Evolutionary conservation across 2,329 filamentous ascomycete species (phyloP).

Genomic region (Clarireedia hainanense): DNA sequence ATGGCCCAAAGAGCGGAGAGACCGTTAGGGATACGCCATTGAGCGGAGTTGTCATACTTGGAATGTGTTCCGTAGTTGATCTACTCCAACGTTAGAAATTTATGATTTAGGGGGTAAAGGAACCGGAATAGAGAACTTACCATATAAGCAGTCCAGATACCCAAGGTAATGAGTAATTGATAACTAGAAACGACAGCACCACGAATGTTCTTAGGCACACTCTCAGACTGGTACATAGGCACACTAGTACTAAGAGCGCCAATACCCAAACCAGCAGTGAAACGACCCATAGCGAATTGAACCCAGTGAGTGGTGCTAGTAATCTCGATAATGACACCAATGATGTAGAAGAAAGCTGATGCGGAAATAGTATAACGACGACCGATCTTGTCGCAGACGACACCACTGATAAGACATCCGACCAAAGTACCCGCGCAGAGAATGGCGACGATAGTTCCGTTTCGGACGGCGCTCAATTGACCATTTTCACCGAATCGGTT

Average conservation of each 20-base stretch:
- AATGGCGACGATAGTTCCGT: constrained; percentile 57
- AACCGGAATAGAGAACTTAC: constrained; percentile 25
- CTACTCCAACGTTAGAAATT: constrained; percentile 31
- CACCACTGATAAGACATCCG: constrained; percentile 50
- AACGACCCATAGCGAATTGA: constrained; percentile 56
- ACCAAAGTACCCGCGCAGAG: constrained; percentile 52
- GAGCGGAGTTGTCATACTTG: constrained; percentile 35
- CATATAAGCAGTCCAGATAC: constrained; percentile 52
- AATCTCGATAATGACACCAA: constrained; percentile 59
- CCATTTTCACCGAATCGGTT: constrained; percentile 43
- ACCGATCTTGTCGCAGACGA: constrained; percentile 53
- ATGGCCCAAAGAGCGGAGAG: constrained; percentile 49
- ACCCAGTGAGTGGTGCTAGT: constrained; percentile 49
- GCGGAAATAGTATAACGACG: constrained; percentile 54
- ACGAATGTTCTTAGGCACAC: constrained; percentile 54
- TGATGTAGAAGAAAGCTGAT: constrained; percentile 49
- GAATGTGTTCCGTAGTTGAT: constrained; percentile 54
- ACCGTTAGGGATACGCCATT: constrained; percentile 57
- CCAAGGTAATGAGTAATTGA: constrained; percentile 62
- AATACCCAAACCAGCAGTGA: constrained; percentile 59
- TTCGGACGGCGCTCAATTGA: constrained; percentile 46
- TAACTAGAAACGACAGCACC: constrained; percentile 57
- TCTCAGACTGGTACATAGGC: constrained; percentile 63
- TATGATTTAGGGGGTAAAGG: background rate
- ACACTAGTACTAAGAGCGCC: constrained; percentile 56